Evolutionary conservation across 768 basidiomycete species (phyloP), one percentile per base, ranked within the genome.

Genomic region (Amanita muscaria): DNA sequence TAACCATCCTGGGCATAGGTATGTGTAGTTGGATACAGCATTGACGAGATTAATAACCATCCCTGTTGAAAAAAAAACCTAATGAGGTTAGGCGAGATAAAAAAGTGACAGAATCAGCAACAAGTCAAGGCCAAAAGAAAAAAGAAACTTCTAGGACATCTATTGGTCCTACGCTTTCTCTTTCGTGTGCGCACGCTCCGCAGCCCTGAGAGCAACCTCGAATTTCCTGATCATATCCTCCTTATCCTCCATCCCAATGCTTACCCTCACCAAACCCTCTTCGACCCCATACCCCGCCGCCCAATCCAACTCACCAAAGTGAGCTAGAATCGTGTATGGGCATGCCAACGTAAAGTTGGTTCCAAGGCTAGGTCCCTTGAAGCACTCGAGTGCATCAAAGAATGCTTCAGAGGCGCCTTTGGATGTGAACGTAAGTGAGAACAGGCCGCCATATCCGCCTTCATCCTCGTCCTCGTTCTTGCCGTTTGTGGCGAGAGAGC

Each of bases 271-370:
- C 34, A 99, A 63, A 3, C 79, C 80, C 42, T 67, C 67, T 56
- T 94, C 88, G 10, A 99, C 88, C 15, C 88, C 92, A 63, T 77
- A 94, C 49, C 71, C 65, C 40, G 76, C 81, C 12, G 93, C 94
- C 94, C 94, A 99, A 29, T 85, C 88, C 50, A 94, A 65, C 63
- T 99, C 94, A 1, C 65, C 58, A 52, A 79, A 97, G 61, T 98
- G 94, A 29, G 88, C 94, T 19, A 99, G 70, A 47, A 98, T 80
- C 8, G 89, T 88, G 59, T 89, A 98, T 19, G 93, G 94, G 52
- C 82, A 92, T 24, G 91, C 90, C 23, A 98, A 73, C 2, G 94
- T 97, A 61, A 97, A 97, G 70, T 90, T 96, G 16, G 94, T 97
- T 2, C 94, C 94, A 7, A 89, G 72, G 56, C 81, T 83, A 0